Evolutionary conservation across 2,329 filamentous ascomycete genomes (phyloP).

Genomic region (Aspergillus sp.): DNA sequence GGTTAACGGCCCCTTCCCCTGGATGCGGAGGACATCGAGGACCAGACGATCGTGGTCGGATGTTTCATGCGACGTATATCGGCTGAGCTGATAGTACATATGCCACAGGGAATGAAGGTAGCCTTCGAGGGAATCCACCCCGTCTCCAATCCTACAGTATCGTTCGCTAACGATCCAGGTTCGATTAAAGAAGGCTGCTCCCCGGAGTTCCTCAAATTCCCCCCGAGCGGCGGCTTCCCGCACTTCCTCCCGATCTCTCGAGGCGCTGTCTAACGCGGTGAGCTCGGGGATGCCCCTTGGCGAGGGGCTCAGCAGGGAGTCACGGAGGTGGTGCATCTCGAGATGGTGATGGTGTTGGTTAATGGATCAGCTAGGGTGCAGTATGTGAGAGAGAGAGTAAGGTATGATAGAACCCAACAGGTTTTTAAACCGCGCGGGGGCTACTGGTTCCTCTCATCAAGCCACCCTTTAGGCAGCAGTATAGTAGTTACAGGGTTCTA

Average conservation of each 20-base stretch:
- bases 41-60: slow-evolving; percentile 15
- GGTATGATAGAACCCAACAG: no score
- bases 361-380: slow-evolving; percentile 2
- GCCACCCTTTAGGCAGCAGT: no score
- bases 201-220: neutral
- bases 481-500: no score
- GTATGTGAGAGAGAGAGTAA: neutral
- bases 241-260: slow-evolving; percentile 2
- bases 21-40: slow-evolving; percentile 17
- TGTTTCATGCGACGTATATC: slow-evolving; percentile 8
- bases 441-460: no score
- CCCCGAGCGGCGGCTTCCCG: slow-evolving; percentile 3
- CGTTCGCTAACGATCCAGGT: neutral
- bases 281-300: slow-evolving; percentile 2
- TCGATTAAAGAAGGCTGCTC: slow-evolving; percentile 1
- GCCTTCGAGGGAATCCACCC: neutral
- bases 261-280: neutral
- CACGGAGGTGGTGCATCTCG: slow-evolving; percentile 9
- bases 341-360: slow-evolving; percentile 2
- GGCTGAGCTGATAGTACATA: slow-evolving; percentile 14
- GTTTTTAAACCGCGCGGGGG: no score
- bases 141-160: slow-evolving; percentile 1
- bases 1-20: slow-evolving; percentile 4
- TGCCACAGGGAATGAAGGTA: slow-evolving; percentile 14
- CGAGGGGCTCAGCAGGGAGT: slow-evolving; percentile 7